Base-by-base conservation (phyloP, 441 rosid species). In the Hura crepitans region DNA sequence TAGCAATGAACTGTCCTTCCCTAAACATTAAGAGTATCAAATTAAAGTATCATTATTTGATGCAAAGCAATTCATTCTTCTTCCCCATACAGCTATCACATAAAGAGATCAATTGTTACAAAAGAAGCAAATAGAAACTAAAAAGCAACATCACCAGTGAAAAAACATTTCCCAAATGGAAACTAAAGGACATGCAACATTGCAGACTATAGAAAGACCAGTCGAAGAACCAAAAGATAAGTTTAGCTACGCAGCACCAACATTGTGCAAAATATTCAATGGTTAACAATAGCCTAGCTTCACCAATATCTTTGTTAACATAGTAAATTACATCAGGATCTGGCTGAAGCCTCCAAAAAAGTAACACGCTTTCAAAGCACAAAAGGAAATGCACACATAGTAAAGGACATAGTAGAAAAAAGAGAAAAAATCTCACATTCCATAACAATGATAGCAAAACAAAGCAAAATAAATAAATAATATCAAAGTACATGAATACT, bases 261-360 rank as follows among this genome's bases (percentile, higher is more conserved):
- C 9, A 15, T 27, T 18, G 27, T n/a, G 25, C 30, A 18, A 63
- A 23, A 2, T 8, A 12, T 72, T 37, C 31, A n/a, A 5, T 6
- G 46, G 50, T 39, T 39, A 63, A 30, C 51, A 54, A 55, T 13
- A 30, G 28, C 46, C 12, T 1, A 18, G 35, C 20, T 2, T 10
- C 43, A 27, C 27, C 15, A 30, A 37, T n/a, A 18, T 54, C n/a
- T 45, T 46, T 22, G 55, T 27, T 30, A 58, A 37, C 35, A 15
- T 31, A 61, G 59, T 31, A 72, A 27, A 54, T 54, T 13, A 31
- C 54, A 72, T 30, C 23, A 25, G 14, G 20, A 61, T 37, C 35
- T 49, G 25, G 43, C 3, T n/a, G 7, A 71, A 23, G 25, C 50
- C 39, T 56, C 37, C 14, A 33, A 13, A 23, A 49, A 62, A 18